Conservation (phyloP, 495 filamentous ascomycete genomes). For the Annulohypoxylon bovei region DNA sequence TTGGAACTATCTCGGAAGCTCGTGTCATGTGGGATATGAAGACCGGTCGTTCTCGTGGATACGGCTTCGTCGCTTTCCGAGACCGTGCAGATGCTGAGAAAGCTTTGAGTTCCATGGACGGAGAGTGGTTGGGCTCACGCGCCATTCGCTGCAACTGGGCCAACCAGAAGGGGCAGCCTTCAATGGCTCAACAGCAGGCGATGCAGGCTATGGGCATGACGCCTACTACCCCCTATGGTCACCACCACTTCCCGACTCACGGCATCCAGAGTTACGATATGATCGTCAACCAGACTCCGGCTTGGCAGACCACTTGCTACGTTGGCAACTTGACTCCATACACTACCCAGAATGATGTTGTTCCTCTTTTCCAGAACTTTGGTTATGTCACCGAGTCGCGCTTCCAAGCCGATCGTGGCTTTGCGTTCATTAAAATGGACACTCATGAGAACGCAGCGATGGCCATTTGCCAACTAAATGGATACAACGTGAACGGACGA, state of each 20-base stretch:
- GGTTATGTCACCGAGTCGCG: slow-evolving; percentile 97
- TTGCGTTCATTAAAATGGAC: slow-evolving; percentile 99
- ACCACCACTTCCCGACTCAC: slow-evolving; percentile 98
- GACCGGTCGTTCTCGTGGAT: slow-evolving; percentile 95
- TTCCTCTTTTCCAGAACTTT: slow-evolving; percentile 98
- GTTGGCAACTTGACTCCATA: slow-evolving; percentile 98
- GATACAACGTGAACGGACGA: slow-evolving; percentile 96
- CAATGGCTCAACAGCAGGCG: slow-evolving; percentile 95
- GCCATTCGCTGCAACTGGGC: slow-evolving; percentile 99
- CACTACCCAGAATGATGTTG: slow-evolving; percentile 93
- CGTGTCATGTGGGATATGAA: slow-evolving; percentile 99
- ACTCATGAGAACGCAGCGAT: slow-evolving; percentile 97
- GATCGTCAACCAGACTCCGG: slow-evolving; percentile 95
- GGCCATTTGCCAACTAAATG: slow-evolving; percentile 97
- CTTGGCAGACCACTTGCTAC: slow-evolving; percentile 99
- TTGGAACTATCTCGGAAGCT: slow-evolving; percentile 96
- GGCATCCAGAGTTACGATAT: slow-evolving; percentile 97
- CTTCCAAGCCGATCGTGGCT: slow-evolving; percentile 97
- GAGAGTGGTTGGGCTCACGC: slow-evolving; percentile 98
- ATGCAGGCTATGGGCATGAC: slow-evolving; percentile 99
- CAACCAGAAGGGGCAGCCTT: slow-evolving; percentile 99
- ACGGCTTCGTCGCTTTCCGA: slow-evolving; percentile 98
- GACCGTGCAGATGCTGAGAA: slow-evolving; percentile 95
- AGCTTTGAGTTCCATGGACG: slow-evolving; percentile 96
- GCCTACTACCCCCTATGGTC: slow-evolving; percentile 93